Conservation (phyloP, 2,329 filamentous ascomycete genomes). For the Clonostachys chloroleuca region DNA sequence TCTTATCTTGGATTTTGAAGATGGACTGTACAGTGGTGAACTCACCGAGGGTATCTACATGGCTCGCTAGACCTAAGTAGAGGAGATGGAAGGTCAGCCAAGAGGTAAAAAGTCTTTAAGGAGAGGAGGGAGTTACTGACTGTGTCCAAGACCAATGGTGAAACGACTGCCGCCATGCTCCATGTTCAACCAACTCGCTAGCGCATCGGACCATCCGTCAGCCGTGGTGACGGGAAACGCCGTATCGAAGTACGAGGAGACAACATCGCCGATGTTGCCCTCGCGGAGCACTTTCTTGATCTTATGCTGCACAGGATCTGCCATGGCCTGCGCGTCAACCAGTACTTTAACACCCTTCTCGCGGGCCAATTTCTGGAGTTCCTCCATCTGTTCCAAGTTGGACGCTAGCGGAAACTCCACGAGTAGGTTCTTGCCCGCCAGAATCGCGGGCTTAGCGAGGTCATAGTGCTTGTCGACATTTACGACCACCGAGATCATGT, state of each 20-base stretch:
- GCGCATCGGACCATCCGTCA: conserved; percentile 14
- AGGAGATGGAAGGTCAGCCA: background rate
- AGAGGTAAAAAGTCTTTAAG: background rate
- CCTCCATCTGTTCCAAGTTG: conserved; percentile 25
- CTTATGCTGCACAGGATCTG: conserved; percentile 31
- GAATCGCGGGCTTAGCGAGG: conserved; percentile 33
- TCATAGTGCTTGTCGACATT: conserved; percentile 42
- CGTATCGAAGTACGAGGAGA: conserved; percentile 34
- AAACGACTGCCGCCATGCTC: conserved; percentile 22
- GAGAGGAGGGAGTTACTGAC: conserved; percentile 1
- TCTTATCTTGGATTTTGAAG: conserved; percentile 12
- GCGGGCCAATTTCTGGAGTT: conserved; percentile 26
- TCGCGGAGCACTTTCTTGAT: conserved; percentile 32
- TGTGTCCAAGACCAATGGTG: conserved; percentile 2
- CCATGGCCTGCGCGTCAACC: conserved; percentile 40
- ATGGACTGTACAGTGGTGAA: conserved; percentile 16
- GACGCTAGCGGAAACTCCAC: conserved; percentile 50
- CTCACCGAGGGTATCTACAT: conserved; percentile 20
- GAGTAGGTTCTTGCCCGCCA: conserved; percentile 42
- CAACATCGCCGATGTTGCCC: conserved; percentile 38
- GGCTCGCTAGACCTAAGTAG: conserved; percentile 18
- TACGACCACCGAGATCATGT: conserved; percentile 45
- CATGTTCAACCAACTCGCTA: conserved; percentile 37
- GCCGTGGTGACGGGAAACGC: conserved; percentile 20
- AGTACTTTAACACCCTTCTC: conserved; percentile 26